A percentile compares a stretch with the other conserved stretches of the same genome.
Conservation (phyloP, 345 rosid genomes). For the Salix udensis region DNA sequence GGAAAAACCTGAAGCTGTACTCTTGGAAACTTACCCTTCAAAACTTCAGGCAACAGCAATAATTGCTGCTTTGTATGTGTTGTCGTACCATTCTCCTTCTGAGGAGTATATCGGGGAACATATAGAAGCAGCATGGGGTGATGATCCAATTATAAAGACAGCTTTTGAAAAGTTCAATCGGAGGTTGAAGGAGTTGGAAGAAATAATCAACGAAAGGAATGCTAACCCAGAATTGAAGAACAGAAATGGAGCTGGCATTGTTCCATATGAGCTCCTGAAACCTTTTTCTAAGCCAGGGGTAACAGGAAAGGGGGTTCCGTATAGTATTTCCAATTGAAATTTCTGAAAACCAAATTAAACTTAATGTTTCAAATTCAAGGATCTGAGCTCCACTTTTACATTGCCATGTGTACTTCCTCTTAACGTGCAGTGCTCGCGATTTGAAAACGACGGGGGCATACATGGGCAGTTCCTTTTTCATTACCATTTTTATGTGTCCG, state of each 20-base stretch:
- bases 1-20: constrained; percentile 49
- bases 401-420: too few relatives aligned
- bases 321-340: constrained; percentile 15
- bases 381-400: too few relatives aligned
- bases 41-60: constrained; percentile 46
- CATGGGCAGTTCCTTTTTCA: too few relatives aligned
- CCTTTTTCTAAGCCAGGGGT: constrained; percentile 19
- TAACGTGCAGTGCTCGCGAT: too few relatives aligned
- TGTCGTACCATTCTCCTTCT: constrained; percentile 55
- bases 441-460: too few relatives aligned
- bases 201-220: constrained; percentile 19
- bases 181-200: constrained; percentile 45
- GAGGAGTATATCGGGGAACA: constrained; percentile 64
- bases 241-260: constrained; percentile 23
- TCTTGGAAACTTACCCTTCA: constrained; percentile 46
- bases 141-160: constrained; percentile 32
- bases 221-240: constrained; percentile 16
- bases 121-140: constrained; percentile 51
- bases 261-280: constrained; percentile 21
- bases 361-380: too few relatives aligned
- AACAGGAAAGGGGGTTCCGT: constrained; percentile 27
- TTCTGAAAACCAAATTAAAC: background rate
- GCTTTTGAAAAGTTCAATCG: constrained; percentile 50
- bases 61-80: constrained; percentile 47
- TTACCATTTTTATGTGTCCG: too few relatives aligned